phyloP scores from a whole-genome alignment of 78 protist species.

The Dictyostelium firmibasis region DNA sequence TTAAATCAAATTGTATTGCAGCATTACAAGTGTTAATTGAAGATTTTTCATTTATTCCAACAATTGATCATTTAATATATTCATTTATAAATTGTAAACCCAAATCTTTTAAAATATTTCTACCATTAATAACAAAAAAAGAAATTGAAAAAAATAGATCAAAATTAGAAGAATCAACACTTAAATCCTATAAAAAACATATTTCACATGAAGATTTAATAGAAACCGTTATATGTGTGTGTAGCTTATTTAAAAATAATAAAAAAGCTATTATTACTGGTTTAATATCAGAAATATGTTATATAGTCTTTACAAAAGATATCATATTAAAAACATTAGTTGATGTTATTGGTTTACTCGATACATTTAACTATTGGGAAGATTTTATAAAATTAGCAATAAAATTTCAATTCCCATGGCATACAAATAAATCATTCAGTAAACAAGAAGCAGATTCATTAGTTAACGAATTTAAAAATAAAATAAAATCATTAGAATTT shows the following conservation, averaged over 20 bases:
- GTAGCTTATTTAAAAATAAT: background rate
- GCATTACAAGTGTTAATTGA: background rate
- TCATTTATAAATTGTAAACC: background rate
- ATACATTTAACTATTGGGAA: background rate
- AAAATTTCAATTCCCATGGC: background rate
- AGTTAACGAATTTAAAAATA: background rate
- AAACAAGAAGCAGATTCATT: background rate
- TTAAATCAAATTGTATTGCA: background rate
- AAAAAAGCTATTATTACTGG: background rate
- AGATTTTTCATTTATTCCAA: background rate
- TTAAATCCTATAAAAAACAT: too few relatives aligned
- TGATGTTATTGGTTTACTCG: background rate
- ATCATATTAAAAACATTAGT: background rate
- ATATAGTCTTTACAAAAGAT: background rate
- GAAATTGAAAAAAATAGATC: background rate
- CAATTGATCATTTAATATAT: background rate
- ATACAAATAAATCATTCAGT: background rate
- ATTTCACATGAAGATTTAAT: background rate
- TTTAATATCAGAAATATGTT: too few relatives aligned
- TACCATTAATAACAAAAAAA: background rate
- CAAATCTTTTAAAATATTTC: background rate
- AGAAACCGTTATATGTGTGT: too few relatives aligned
- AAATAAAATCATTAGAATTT: background rate
- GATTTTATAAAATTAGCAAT: background rate
- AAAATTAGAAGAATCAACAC: too few relatives aligned